Evolutionary conservation across 306 rosid species (phyloP).

Genomic region (Fragaria ananassa): DNA sequence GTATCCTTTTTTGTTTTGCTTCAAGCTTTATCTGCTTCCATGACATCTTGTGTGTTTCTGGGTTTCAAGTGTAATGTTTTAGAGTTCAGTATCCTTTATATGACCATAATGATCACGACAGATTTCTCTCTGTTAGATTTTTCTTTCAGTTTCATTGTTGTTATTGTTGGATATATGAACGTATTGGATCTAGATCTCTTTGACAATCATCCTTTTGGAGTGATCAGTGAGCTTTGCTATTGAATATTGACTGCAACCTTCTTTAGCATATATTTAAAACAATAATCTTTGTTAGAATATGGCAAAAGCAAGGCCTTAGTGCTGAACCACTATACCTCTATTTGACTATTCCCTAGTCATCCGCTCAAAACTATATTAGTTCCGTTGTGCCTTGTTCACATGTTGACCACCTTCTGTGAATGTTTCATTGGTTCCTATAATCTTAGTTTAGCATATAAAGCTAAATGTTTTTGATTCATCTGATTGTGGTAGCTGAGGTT

Average conservation of each 20-base stretch:
- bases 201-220: neutral
- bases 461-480: no score
- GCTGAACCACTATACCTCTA: neutral
- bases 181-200: neutral
- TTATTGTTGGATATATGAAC: neutral
- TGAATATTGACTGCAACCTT: neutral
- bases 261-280: neutral
- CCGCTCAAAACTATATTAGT: neutral
- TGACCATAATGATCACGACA: neutral
- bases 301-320: neutral
- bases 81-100: neutral
- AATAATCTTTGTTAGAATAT: neutral
- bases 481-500: neutral
- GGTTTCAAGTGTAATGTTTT: neutral
- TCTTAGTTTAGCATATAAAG: no score
- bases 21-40: conserved; percentile 6
- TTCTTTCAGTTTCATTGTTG: neutral
- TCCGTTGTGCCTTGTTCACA: neutral
- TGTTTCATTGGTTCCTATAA: neutral
- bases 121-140: neutral
- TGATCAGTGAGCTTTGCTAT: neutral
- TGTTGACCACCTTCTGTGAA: neutral
- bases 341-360: neutral
- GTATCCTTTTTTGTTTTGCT: no score
- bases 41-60: neutral